Conservation (phyloP, 148 eudicot species). For the Rhododendron simsii region DNA sequence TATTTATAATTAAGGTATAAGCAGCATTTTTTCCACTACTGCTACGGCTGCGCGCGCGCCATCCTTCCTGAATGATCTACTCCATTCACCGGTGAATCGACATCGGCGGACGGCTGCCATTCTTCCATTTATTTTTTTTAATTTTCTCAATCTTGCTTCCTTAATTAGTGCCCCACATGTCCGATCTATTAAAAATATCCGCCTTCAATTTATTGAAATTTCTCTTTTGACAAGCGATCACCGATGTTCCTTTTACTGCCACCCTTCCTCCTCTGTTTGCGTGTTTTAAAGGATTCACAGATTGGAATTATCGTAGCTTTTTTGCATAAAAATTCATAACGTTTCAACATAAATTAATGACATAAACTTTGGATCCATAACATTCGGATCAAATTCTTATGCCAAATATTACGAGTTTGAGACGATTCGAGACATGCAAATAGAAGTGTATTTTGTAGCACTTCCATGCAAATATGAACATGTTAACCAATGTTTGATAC, state of each 20-base stretch:
- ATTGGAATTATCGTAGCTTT: too few relatives aligned
- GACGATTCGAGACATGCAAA: not conserved
- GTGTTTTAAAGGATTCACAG: too few relatives aligned
- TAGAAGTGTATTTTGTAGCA: too few relatives aligned
- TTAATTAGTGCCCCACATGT: not conserved
- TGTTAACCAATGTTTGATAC: not conserved
- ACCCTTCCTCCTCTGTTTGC: too few relatives aligned
- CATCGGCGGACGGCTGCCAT: not conserved
- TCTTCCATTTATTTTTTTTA: not conserved
- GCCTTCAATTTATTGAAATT: too few relatives aligned
- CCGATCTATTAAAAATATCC: not conserved
- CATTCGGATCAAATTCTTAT: not conserved
- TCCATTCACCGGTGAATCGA: too few relatives aligned
- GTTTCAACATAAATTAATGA: too few relatives aligned
- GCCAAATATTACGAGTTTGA: not conserved
- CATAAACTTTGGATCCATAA: not conserved
- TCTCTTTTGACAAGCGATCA: too few relatives aligned
- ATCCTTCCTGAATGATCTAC: too few relatives aligned
- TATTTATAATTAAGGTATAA: too few relatives aligned
- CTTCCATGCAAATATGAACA: not conserved
- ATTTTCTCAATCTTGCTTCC: not conserved
- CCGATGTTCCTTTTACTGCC: too few relatives aligned
- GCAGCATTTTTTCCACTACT: not conserved
- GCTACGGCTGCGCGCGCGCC: too few relatives aligned
- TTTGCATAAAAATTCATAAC: not conserved